Evolutionary conservation across 345 rosid species (phyloP).

Genomic region (Acer yangbiense): DNA sequence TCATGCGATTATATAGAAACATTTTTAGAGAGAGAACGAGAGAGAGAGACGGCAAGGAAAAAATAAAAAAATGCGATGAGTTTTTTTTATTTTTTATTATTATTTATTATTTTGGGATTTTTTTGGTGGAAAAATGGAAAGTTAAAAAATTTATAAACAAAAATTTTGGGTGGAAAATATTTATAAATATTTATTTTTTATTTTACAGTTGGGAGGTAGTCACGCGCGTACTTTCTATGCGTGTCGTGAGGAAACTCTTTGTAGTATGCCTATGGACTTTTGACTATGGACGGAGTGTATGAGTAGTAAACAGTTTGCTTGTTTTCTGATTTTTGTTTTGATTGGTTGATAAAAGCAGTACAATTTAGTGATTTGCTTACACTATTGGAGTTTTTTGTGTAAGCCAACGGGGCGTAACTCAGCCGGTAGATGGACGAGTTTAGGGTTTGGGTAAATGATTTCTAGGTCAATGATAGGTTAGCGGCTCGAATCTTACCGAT

Average conservation of each 20-base stretch:
- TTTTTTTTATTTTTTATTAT: neutral
- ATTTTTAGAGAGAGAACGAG: neutral
- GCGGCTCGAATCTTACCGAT: too few species aligned
- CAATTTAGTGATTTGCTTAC: too few species aligned
- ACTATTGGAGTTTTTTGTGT: too few species aligned
- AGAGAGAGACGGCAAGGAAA: neutral
- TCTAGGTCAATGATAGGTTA: too few species aligned
- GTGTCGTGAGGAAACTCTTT: slow-evolving; percentile 9
- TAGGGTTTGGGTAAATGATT: too few species aligned
- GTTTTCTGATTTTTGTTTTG: neutral
- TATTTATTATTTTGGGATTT: too few species aligned
- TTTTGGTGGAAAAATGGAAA: neutral
- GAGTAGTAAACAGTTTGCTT: neutral
- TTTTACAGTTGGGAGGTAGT: neutral
- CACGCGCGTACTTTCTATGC: neutral
- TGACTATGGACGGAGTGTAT: neutral
- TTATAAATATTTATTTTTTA: neutral
- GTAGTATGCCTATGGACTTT: too few species aligned
- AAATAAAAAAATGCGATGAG: neutral
- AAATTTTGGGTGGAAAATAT: neutral
- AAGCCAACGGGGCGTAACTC: too few species aligned
- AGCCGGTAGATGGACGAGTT: too few species aligned
- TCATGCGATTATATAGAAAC: slow-evolving; percentile 14
- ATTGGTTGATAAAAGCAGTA: neutral
- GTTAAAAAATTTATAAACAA: neutral